Percentiles rank a stretch among this genome's conserved stretches.
These are phyloP conservation scores for Mycosphaerella sp. DNA, from an alignment of 2,329 filamentous ascomycete species.

Conservation along the genomic window DNA sequence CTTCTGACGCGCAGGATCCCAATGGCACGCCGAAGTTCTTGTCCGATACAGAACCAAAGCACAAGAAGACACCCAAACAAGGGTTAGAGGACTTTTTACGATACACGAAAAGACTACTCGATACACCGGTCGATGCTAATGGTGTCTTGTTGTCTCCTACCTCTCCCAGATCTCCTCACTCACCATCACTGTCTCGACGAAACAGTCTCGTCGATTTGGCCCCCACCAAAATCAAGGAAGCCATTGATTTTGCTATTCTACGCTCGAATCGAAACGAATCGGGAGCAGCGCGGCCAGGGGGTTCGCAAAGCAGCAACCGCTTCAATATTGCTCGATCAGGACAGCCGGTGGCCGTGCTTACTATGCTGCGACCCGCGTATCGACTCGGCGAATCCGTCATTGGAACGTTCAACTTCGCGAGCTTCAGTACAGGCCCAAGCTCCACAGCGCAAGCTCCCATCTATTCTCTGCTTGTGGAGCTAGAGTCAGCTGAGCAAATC, in stretches of 20 bases:
- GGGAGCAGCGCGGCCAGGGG: constrained; percentile 48
- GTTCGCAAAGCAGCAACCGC: constrained; percentile 68
- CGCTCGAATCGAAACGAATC: constrained; percentile 62
- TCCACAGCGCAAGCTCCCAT: constrained; percentile 54
- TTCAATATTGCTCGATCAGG: constrained; percentile 94
- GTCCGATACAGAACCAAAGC: constrained; percentile 30
- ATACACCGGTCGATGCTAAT: constrained; percentile 50
- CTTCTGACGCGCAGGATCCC: constrained; percentile 13
- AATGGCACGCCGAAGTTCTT: constrained; percentile 17
- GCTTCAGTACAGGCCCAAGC: constrained; percentile 2
- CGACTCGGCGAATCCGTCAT: constrained; percentile 81
- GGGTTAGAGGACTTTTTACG: constrained; percentile 60
- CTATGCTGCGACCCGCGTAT: constrained; percentile 81
- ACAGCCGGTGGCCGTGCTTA: constrained; percentile 83
- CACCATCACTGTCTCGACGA: constrained; percentile 51
- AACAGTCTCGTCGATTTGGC: constrained; percentile 34
- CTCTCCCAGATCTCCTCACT: constrained; percentile 44
- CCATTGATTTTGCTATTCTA: constrained; percentile 85
- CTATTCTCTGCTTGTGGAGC: constrained; percentile 74
- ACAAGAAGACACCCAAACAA: constrained; percentile 31
- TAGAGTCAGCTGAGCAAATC: constrained; percentile 83
- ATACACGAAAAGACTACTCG: constrained; percentile 71
- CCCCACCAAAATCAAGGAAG: constrained; percentile 65
- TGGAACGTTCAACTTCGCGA: constrained; percentile 75
- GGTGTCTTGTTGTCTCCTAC: constrained; percentile 67